Evolutionary conservation across 345 rosid species (phyloP).

Genomic region (Populus alba): DNA sequence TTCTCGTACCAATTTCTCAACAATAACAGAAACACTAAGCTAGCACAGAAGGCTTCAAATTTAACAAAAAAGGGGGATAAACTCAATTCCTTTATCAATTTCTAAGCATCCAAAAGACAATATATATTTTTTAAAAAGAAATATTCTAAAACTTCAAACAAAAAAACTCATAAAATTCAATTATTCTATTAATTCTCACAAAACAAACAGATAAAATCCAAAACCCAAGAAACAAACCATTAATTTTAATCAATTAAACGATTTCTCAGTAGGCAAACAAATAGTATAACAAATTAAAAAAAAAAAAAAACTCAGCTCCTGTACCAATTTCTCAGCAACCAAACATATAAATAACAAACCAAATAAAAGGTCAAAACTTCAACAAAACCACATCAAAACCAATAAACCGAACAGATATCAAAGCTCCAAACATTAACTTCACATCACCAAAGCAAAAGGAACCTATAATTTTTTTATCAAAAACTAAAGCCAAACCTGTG

Average conservation of each 20-base stretch:
- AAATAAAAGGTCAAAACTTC: not conserved
- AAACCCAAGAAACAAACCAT: not conserved
- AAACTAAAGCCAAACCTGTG: conserved; percentile 48
- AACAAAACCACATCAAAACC: not conserved
- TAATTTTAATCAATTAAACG: not conserved
- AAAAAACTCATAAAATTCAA: not conserved
- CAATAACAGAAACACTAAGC: not conserved
- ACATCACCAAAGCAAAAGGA: not conserved
- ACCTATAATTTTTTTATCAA: not conserved
- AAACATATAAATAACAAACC: not conserved
- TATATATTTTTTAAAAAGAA: not conserved
- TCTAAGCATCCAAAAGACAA: not conserved
- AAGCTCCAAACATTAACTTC: not conserved
- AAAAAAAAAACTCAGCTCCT: not conserved
- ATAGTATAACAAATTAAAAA: not conserved
- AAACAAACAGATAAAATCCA: not conserved
- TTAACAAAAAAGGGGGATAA: not conserved
- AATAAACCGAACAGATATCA: not conserved
- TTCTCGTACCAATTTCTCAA: not conserved
- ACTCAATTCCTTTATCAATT: not conserved
- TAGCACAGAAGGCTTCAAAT: not conserved
- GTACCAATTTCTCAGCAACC: not conserved
- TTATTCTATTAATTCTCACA: not conserved
- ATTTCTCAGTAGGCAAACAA: not conserved
- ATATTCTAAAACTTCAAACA: not conserved